Base-by-base conservation (phyloP, 176 grass and related monocot species). In the Hsuehochloa calcarea region DNA sequence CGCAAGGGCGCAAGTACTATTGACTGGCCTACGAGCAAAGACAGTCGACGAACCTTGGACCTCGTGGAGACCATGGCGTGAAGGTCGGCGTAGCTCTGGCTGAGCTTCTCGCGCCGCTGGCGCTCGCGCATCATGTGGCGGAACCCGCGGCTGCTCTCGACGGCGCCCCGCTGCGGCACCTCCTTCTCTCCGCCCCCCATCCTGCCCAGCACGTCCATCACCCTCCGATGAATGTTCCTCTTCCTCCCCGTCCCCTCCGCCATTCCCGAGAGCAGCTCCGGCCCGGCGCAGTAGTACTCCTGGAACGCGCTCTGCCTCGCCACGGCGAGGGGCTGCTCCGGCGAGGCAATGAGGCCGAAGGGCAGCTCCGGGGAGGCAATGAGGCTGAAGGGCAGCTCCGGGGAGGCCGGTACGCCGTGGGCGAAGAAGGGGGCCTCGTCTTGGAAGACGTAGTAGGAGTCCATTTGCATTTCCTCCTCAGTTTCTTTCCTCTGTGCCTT, bases 111-210 rank as follows among this genome's bases (percentile, higher is more conserved):
- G 5, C 96, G 92, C 65, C 96, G 85, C 84, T 92, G 91, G 47
- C 96, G 87, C 89, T 98, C 96, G 37, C 96, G 90, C 91, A 98
- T 98, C 96, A 98, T 98, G 80, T 95, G 93, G 6, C 93, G 88
- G 87, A 95, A 98, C 49, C 93, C 96, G 17, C 96, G 89, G 84
- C 93, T 98, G 38, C 68, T 85, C 91, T 90, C 93, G 22, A 84
- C 79, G 12, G 37, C 26, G 43, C 31, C 69, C 34, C 16, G 51
- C 12, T 8, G 43, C 62, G 0, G 20, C 16, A 46, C 51, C 19
- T 25, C 8, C n/a, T 6, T 10, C 49, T n/a, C 22, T 4, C 34
- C 31, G 27, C 5, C 40, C 6, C 47, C 56, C 68, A 87, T 91
- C 80, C 72, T 72, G 43, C 76, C 82, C 82, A 91, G 40, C 75